Evolutionary conservation across 441 rosid species (phyloP), one percentile per base, ranked within the genome.

Genomic region (Croton setiger): DNA sequence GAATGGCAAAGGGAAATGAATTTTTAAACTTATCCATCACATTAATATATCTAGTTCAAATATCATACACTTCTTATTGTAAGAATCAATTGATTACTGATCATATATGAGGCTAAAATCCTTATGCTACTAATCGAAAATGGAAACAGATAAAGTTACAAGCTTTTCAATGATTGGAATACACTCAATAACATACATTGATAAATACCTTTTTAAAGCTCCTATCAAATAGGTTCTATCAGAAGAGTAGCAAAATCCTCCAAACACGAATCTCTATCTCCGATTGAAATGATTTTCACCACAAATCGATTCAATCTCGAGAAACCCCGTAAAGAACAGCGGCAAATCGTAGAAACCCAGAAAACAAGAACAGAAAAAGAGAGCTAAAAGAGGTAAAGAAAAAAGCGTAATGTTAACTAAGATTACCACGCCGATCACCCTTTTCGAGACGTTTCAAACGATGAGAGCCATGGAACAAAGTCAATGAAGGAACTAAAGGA

Each of bases 391-490:
- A 27, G 12, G 27, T 23, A 27, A 0, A 27, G n/a, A 49, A 57
- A 8, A 47, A 71, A 43, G 44, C 54, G 67, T 33, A 79, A 71
- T 36, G 87, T 88, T 78, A 90, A 87, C 97, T 86, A 82, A 88
- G 92, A 84, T 88, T 90, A 84, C 94, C 96, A 84, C 96, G 97
- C 78, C 98, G 83, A 87, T 90, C 93, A 72, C 97, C 59, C 75
- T 94, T 94, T 67, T 88, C 79, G 49, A 91, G 92, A 75, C 80
- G 87, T 83, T 92, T 95, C 82, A 88, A 76, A 82, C 96, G 95
- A 80, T 90, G 89, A 35, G 86, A 88, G 70, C 83, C 78, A 68
- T 84, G 83, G 73, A 80, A 83, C 23, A 75, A 79, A 9, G 81
- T 79, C 76, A 88, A 68, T 64, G 85, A 83, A 58, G 93, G 89